phyloP scores from a whole-genome alignment of 2,329 filamentous ascomycete species.

The Ophiostoma australiae region DNA sequence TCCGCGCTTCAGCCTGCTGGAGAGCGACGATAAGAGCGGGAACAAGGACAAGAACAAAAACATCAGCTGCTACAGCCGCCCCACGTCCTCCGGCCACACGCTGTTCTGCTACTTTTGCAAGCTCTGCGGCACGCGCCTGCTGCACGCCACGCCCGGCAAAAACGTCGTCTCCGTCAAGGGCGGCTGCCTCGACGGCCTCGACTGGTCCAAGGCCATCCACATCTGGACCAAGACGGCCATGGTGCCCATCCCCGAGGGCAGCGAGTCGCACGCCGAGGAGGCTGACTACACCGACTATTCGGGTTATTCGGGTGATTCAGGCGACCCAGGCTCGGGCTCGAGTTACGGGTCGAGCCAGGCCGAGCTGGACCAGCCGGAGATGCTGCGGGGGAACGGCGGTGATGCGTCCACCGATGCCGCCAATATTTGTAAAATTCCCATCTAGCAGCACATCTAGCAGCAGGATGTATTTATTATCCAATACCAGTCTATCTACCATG shows the following conservation, averaged over 20 bases:
- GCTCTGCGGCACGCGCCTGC: constrained; percentile 58
- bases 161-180: constrained; percentile 62
- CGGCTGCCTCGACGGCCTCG: constrained; percentile 59
- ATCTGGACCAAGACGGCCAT: constrained; percentile 65
- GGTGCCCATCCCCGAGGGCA: constrained; percentile 62
- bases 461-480: no score
- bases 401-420: constrained; percentile 24
- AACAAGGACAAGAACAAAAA: constrained; percentile 34
- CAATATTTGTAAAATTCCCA: background rate
- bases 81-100: constrained; percentile 51
- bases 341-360: constrained; percentile 37
- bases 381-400: constrained; percentile 20
- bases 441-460: background rate
- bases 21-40: no score
- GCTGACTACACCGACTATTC: constrained; percentile 44
- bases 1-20: constrained; percentile 54
- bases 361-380: constrained; percentile 43
- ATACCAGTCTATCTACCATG: no score
- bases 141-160: constrained; percentile 57
- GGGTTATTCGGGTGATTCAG: no score
- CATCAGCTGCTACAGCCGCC: constrained; percentile 55
- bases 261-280: constrained; percentile 52
- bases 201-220: constrained; percentile 58
- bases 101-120: constrained; percentile 65
- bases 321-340: background rate